Evolutionary conservation across 2,329 filamentous ascomycete species (phyloP).

Genomic region (Scopulariopsis brevicaulis): DNA sequence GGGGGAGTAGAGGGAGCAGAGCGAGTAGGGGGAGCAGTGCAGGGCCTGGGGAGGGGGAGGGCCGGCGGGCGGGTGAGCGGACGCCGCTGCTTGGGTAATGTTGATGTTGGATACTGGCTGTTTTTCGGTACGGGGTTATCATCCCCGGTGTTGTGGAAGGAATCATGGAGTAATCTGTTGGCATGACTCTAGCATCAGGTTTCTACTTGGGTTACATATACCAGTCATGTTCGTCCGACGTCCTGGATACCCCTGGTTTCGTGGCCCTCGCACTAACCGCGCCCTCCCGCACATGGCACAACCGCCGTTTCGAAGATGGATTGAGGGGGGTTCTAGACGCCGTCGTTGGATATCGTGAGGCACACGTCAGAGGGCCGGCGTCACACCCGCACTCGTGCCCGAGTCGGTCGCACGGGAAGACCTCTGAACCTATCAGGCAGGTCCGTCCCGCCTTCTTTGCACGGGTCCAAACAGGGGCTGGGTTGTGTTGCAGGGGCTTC

Average conservation of each 20-base stretch:
- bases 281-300: neutral
- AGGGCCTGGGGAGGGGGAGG: constrained; percentile 3
- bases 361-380: neutral
- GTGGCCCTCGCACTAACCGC: neutral
- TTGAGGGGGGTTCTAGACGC: neutral
- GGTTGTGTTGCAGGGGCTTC: neutral
- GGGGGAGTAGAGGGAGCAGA: neutral
- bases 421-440: neutral
- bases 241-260: neutral
- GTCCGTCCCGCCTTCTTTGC: neutral
- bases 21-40: constrained; percentile 1
- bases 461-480: neutral
- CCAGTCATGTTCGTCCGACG: neutral
- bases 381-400: neutral
- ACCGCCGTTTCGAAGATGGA: neutral
- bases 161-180: neutral
- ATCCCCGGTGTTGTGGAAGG: neutral
- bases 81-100: constrained; percentile 19
- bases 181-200: neutral
- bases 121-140: neutral
- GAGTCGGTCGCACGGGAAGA: neutral
- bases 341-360: neutral
- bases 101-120: neutral
- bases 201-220: neutral
- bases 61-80: constrained; percentile 15